Evolutionary conservation across 2,329 filamentous ascomycete genomes (phyloP), one percentile per base, ranked within the genome.

Genomic region (Pestalotiopsis sp.): DNA sequence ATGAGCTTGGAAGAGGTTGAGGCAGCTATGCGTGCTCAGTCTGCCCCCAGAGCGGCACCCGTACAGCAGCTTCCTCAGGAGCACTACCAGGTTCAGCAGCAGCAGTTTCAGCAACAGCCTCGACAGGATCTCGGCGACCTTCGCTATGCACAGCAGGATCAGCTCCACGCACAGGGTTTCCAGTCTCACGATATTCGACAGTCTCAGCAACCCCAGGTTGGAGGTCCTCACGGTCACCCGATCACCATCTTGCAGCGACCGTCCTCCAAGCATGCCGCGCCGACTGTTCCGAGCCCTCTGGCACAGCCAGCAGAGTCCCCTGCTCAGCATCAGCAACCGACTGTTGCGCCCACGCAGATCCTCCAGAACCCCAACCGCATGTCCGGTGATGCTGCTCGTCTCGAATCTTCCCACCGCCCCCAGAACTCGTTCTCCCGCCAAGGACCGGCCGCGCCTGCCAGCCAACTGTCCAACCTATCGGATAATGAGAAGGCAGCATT

Each of bases 1-100:
- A 91, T 99, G 92, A 98, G 94, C 75, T 81, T 99, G 76, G 96
- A 98, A 79, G 96, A 99, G 82, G 95, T 99, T 23, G 96, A 99
- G 82, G 95, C 95, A 66, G 91, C 94, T 72, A 95, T 99, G 91
- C 90, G 93, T 70, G 86, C 88, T 41, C 91, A 95, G 73, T 62
- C 59, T 36, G 82, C 88, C 39, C 25, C 66, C 11, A 60, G 45
- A 56, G 23, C 64, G 27, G 25, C 27, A 70, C 81, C 84, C 12
- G 75, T 81, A 9, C 76, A 82, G 68, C 77, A 80, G 7, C 72
- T 80, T 20, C 75, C 79, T 49, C 77, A 78, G 49, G 73, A 70
- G 59, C 75, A 77, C 41, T 73, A 74, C 72, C 77, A 80, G 56
- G 72, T 73, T 5, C 79, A 78, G 59, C 68, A 71, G 13, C 72